Evolutionary conservation across 1,284 basidiomycete genomes (phyloP), one percentile per base, ranked within the genome.

Genomic region (Thelephora terrestris): DNA sequence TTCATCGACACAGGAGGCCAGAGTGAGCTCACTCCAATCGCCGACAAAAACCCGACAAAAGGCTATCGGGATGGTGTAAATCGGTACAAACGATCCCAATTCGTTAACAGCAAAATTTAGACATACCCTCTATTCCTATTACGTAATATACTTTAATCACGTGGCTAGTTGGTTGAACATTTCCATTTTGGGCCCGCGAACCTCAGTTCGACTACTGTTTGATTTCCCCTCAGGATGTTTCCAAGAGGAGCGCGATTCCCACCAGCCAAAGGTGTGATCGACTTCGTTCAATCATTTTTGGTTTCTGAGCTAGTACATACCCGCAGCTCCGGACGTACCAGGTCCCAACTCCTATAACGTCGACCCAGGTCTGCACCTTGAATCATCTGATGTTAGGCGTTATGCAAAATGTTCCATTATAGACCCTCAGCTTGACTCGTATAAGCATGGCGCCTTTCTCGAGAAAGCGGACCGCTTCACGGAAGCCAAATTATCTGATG

Each of bases 51-150:
- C 10, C 16, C 23, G 18, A 37, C 45, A 23, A 23, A 21, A 46
- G 17, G 7, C 18, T 46, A 46, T 25, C 27, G n/a, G 20, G 25
- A 42, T 12, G 39, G 39, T 23, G 39, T 42, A 12, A 42, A 42
- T n/a, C 9, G 96, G 96, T 5, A 98, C 95, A 48, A 99, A 96
- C 71, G 85, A 92, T 35, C 93, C 98, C 63, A 93, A 72, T 71
- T 94, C 92, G 20, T 76, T 14, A 32, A 32, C 9, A 6, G 12
- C 29, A 32, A 18, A 42, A 2, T n/a, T 25, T 20, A 18, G 25
- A 21, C 18, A 42, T 12, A 42, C 38, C 38, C n/a, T n/a, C n/a
- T n/a, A 14, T 12, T 18, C n/a, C 3, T 17, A 23, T 42, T 21
- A 42, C 25, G 7, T 21, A 42, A 42, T 42, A 21, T 38, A 17